A percentile compares a stretch with the other conserved stretches of the same genome.
Conservation (phyloP, 345 rosid genomes). For the Salix brachista region DNA sequence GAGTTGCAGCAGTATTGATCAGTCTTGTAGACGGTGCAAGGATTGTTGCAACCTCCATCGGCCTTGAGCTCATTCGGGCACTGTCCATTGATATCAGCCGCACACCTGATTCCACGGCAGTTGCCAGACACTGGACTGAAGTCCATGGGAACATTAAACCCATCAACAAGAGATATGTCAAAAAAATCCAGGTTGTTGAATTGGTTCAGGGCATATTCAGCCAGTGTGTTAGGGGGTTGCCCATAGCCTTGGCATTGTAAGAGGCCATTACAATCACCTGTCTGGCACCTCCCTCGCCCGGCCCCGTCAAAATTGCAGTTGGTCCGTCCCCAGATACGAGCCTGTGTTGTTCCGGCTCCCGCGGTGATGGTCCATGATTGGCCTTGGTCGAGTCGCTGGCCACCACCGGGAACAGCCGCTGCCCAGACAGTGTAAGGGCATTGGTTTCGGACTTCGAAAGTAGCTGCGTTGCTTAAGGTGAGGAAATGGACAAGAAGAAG, state of each 20-base stretch:
- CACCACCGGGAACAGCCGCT: constrained; percentile 42
- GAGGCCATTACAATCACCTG: constrained; percentile 50
- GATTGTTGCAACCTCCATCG: constrained; percentile 32
- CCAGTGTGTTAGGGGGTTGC: constrained; percentile 56
- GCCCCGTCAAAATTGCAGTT: constrained; percentile 29
- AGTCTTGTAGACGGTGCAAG: constrained; percentile 48
- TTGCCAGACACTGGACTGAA: constrained; percentile 37
- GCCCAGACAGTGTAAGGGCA: constrained; percentile 45
- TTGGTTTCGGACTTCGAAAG: constrained; percentile 21
- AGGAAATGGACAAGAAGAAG: neutral
- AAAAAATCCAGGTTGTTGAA: constrained; percentile 37
- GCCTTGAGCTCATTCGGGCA: constrained; percentile 45
- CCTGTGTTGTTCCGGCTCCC: constrained; percentile 26
- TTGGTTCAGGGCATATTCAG: constrained; percentile 58
- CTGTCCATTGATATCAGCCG: constrained; percentile 51
- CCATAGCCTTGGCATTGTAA: constrained; percentile 48
- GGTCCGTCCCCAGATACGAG: constrained; percentile 40
- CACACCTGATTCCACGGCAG: constrained; percentile 42
- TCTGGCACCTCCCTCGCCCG: constrained; percentile 38
- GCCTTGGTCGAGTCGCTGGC: constrained; percentile 25
- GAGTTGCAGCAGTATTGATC: constrained; percentile 45
- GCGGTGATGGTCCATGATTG: constrained; percentile 30
- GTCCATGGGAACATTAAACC: constrained; percentile 52
- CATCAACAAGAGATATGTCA: constrained; percentile 52
- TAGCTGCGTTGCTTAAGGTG: constrained; percentile 15